Percentiles rank a stretch among this genome's conserved stretches.
These are phyloP conservation scores for Ulmus americana DNA, from an alignment of 331 rosid genomes.

Conservation along the genomic window DNA sequence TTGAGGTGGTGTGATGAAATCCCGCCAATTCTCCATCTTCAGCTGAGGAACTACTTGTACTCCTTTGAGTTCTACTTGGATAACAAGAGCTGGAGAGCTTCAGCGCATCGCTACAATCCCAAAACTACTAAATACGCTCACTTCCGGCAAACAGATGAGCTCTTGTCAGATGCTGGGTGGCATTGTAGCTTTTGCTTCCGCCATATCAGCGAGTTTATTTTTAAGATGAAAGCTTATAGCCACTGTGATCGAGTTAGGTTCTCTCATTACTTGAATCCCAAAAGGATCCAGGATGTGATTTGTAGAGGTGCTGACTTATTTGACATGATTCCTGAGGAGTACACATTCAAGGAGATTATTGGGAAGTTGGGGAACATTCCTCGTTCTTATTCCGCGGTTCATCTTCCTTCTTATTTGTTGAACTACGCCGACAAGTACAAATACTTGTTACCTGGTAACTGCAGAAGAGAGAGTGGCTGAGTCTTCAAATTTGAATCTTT, in stretches of 20 bases:
- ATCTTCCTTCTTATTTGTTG: constrained; percentile 74
- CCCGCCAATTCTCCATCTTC: constrained; percentile 72
- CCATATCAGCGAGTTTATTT: constrained; percentile 56
- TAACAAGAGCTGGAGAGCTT: constrained; percentile 80
- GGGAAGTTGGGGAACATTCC: constrained; percentile 89
- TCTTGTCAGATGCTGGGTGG: constrained; percentile 83
- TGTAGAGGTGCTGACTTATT: constrained; percentile 79
- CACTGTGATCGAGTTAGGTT: constrained; percentile 78
- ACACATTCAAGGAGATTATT: constrained; percentile 78
- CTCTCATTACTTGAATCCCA: constrained; percentile 66
- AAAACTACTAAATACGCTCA: constrained; percentile 79
- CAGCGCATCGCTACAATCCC: constrained; percentile 56
- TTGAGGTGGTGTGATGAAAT: constrained; percentile 78
- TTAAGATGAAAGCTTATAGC: constrained; percentile 95
- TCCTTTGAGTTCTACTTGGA: constrained; percentile 72
- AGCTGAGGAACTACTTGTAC: constrained; percentile 69
- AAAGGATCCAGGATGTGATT: constrained; percentile 70
- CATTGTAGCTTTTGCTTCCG: constrained; percentile 97
- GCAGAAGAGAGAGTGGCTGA: constrained; percentile 87
- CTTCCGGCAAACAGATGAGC: constrained; percentile 52
- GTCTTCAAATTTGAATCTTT: constrained; percentile 17
- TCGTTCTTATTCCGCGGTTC: constrained; percentile 76
- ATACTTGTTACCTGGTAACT: constrained; percentile 79
- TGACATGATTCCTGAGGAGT: constrained; percentile 92
- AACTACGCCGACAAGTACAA: constrained; percentile 62